Base-by-base conservation (phyloP, 768 basidiomycete species). In the Suillus placidus region DNA sequence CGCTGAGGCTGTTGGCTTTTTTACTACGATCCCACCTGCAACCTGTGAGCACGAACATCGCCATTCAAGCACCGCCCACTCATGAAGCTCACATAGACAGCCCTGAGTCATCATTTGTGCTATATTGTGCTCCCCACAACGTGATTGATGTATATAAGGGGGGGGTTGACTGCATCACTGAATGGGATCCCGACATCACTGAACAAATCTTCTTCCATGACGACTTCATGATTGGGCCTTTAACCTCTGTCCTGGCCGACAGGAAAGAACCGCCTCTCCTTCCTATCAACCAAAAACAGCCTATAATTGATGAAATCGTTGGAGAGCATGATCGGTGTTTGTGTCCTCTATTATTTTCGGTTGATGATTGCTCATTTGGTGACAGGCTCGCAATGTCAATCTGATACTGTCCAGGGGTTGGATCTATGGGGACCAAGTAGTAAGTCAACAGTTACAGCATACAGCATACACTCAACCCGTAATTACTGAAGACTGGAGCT, bases 381-480 rank as follows among this genome's bases (percentile, higher is more conserved):
- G 47, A 47, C 20, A 64, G 67, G 35, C 60, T 71, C 61, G 70
- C 38, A 61, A 51, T 52, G 43, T 45, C 69, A 63, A 30, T 76
- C 66, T 37, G 52, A 70, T 4, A 60, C 56, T 26, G 60, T 35
- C 9, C n/a, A 63, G 12, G 70, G 72, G 43, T 40, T 60, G 14
- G 30, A 62, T 12, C 67, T 79, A 2, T 71, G 74, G 66, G 75
- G 74, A 18, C 30, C 54, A 60, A 67, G 65, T 23, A 79, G 78
- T 79, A 58, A 68, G 78, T 68, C 26, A 51, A 38, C 12, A 14
- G 49, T 43, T 3, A 37, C 1, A 37, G 55, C n/a, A n/a, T 7
- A 12, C 6, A 37, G 35, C 35, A 13, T 6, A 56, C 2, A 18
- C 52, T 54, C 52, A 54, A n/a, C n/a, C n/a, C 1, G 12, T 56